Evolutionary conservation across 177 flowering plant species (phyloP).

Genomic region (Tripterygium wilfordii): DNA sequence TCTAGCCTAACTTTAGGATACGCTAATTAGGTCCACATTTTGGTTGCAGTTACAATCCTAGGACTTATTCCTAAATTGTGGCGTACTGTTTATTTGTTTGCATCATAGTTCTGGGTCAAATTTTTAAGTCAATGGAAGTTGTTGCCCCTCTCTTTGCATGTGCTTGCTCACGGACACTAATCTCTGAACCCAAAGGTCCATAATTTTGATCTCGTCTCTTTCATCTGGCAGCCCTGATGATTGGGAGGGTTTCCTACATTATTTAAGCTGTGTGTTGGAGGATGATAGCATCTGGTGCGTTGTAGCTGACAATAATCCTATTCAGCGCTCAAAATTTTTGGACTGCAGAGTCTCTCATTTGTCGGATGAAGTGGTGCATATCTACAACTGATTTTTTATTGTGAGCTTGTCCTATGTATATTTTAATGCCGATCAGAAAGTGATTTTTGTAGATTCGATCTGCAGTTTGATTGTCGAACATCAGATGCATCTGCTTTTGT

Average conservation of each 20-base stretch:
- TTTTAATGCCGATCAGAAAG: not conserved
- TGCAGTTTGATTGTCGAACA: constrained; percentile 79
- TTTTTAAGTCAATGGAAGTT: no score
- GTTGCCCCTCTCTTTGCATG: no score
- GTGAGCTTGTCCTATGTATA: not conserved
- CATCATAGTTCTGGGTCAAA: no score
- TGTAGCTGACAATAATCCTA: constrained; percentile 16
- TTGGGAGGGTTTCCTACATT: constrained; percentile 85
- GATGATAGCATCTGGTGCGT: constrained; percentile 54
- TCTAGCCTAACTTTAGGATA: no score
- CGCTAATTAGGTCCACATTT: no score
- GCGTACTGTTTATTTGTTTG: no score
- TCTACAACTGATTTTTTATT: not conserved
- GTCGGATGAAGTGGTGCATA: constrained; percentile 57
- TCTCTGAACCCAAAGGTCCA: no score
- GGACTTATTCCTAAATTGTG: no score
- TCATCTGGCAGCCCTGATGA: constrained; percentile 82
- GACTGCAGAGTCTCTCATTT: constrained; percentile 44
- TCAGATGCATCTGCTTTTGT: constrained; percentile 51
- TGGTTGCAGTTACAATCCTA: no score
- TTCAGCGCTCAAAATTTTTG: constrained; percentile 29
- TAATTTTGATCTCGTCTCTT: constrained; percentile 18
- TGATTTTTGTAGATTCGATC: constrained; percentile 14
- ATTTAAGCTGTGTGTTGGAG: constrained; percentile 79
- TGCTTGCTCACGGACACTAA: no score